These are phyloP conservation scores for Nakazawaea holstii DNA, from an alignment of 805 yeast genomes.

Conservation along the genomic window DNA sequence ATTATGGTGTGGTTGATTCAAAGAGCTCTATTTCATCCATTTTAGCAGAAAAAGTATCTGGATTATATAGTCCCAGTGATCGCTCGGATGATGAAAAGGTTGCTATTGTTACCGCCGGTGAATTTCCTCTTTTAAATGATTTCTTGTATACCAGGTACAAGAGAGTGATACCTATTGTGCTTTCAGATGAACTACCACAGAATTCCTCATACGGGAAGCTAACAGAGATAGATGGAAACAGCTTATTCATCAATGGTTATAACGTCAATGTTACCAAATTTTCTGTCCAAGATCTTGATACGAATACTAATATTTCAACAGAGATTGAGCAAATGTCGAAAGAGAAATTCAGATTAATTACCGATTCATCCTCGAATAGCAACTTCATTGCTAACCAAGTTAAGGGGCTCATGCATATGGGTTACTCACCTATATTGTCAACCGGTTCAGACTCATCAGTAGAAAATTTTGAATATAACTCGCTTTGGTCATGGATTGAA, in stretches of 20 bases:
- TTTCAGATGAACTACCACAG: constrained; percentile 20
- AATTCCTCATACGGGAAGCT: constrained; percentile 25
- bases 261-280: neutral
- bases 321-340: neutral
- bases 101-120: constrained; percentile 12
- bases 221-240: constrained; percentile 5
- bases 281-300: neutral
- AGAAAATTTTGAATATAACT: constrained; percentile 24
- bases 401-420: constrained; percentile 41
- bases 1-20: constrained; percentile 7
- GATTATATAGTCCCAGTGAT: constrained; percentile 25
- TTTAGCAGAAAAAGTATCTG: constrained; percentile 9
- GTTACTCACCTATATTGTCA: constrained; percentile 61
- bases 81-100: constrained; percentile 17
- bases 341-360: constrained; percentile 3
- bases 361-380: constrained; percentile 29
- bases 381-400: constrained; percentile 36
- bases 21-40: constrained; percentile 22
- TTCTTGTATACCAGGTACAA: constrained; percentile 29
- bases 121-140: constrained; percentile 29
- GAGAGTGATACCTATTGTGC: constrained; percentile 32
- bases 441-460: constrained; percentile 21
- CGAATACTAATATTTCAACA: neutral
- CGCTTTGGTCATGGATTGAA: constrained; percentile 74
- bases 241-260: constrained; percentile 5